These are phyloP conservation scores for Tillandsia fasciculata DNA, from an alignment of 176 grass and related monocot species.

Conservation along the genomic window DNA sequence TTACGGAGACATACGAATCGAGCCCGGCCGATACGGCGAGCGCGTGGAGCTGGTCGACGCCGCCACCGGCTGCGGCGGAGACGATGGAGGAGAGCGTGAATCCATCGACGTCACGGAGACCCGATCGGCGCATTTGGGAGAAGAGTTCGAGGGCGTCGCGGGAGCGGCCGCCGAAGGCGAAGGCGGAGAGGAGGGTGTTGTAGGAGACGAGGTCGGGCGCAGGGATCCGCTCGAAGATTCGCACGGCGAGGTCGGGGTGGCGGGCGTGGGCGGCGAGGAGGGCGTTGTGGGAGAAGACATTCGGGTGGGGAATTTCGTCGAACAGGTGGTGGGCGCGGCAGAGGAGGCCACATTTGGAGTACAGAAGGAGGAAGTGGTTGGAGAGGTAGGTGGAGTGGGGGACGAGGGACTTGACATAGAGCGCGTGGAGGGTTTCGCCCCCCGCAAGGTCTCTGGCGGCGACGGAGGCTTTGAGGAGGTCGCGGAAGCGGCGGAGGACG, in stretches of 20 bases:
- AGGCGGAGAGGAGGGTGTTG: constrained; percentile 34
- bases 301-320: constrained; percentile 18
- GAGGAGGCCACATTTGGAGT: constrained; percentile 18
- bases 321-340: constrained; percentile 23
- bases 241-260: constrained; percentile 5
- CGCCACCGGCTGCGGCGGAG: background rate
- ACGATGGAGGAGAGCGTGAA: constrained; percentile 28
- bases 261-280: constrained; percentile 28
- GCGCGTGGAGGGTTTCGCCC: constrained; percentile 34
- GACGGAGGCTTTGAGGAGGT: constrained; percentile 17
- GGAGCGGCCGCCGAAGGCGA: constrained; percentile 8
- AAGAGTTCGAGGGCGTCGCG: constrained; percentile 18
- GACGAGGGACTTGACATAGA: constrained; percentile 26
- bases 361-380: constrained; percentile 22
- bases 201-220: constrained; percentile 34
- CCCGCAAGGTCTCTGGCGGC: constrained; percentile 16
- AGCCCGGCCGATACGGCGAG: constrained; percentile 16
- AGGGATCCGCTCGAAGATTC: constrained; percentile 26
- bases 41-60: constrained; percentile 26
- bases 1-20: constrained; percentile 27
- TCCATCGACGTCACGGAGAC: constrained; percentile 21
- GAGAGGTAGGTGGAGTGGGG: constrained; percentile 18
- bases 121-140: constrained; percentile 11
- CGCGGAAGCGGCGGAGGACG: constrained; percentile 11
- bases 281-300: constrained; percentile 31